Evolutionary conservation across 148 eudicot genomes (phyloP), one percentile per base, ranked within the genome.

Genomic region (Rhododendron ferrugineum): DNA sequence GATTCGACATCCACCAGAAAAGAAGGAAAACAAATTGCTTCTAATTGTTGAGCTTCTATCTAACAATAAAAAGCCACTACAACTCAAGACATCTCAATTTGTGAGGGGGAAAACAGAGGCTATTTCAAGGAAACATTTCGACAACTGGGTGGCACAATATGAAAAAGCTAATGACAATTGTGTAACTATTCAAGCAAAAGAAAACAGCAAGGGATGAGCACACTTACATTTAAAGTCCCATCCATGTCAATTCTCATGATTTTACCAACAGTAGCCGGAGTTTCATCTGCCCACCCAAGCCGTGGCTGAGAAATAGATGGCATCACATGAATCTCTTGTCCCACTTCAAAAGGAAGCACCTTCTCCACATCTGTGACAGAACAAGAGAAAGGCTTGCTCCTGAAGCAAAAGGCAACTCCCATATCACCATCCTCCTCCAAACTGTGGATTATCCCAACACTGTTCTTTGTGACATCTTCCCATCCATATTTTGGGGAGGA

Each of bases 401-500:
- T 90, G 88, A 95, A 97, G 93, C 99, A 97, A 87, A 95, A 97
- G 82, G 99, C 95, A 78, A 97, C 89, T 79, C 96, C 98, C 93
- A 97, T 91, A 91, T 97, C 99, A 83, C 99, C 99, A 87, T 95
- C 98, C 83, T 97, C 99, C 91, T 97, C 98, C 90, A 97, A 87
- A 88, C 98, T 94, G 85, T 97, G 98, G 81, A 97, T 93, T 78
- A 97, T 85, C 81, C 99, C 99, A 82, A 97, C 91, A 88, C 99
- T 94, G 85, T 93, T 93, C 87, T 93, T 91, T 68, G 92, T 91
- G 82, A 95, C 91, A 85, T 97, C 98, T 85, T 97, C 99, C 99
- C 99, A 97, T 79, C 99, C 99, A 87, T 95, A 97, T 86, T 95
- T 97, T n/a, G 99, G 99, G 84, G 99, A 95, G 64, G 99, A 91